These are phyloP conservation scores for Tolypocladium ovalisporum DNA, from an alignment of 2,329 filamentous ascomycete genomes.

Conservation along the genomic window DNA sequence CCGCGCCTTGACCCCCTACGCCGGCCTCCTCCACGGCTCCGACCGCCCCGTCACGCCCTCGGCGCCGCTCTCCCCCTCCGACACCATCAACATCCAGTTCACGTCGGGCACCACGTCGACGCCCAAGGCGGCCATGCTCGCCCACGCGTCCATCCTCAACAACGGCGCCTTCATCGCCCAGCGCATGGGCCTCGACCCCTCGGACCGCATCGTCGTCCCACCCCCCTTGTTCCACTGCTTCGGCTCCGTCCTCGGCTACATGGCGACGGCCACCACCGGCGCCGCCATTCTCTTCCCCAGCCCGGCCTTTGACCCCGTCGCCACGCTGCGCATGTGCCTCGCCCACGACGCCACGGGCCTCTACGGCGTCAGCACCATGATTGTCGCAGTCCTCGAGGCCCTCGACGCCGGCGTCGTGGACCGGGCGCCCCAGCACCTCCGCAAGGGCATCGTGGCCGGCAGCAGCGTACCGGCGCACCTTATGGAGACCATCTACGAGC, in stretches of 20 bases:
- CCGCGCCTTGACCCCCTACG: conserved; percentile 34
- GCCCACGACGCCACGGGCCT: conserved; percentile 51
- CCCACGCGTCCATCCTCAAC: conserved; percentile 80
- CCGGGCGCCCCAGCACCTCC: conserved; percentile 30
- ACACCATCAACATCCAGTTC: conserved; percentile 92
- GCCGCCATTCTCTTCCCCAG: conserved; percentile 74
- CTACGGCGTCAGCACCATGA: conserved; percentile 93
- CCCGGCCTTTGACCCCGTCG: conserved; percentile 74
- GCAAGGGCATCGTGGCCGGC: conserved; percentile 88
- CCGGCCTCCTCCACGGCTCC: conserved; percentile 24
- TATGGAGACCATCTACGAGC: conserved; percentile 64
- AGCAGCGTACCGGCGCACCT: conserved; percentile 73
- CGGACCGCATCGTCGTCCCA: conserved; percentile 73
- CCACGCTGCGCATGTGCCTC: conserved; percentile 49
- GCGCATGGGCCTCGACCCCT: conserved; percentile 67
- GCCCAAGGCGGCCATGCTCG: conserved; percentile 86
- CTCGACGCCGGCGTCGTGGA: conserved; percentile 35
- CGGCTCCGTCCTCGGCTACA: conserved; percentile 83
- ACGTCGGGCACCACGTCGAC: conserved; percentile 87
- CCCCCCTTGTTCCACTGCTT: conserved; percentile 88
- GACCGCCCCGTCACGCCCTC: conserved; percentile 28
- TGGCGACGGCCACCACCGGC: conserved; percentile 79
- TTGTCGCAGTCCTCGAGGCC: conserved; percentile 73
- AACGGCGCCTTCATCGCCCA: conserved; percentile 78
- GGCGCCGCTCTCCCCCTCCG: conserved; percentile 41